Conservation (phyloP, 2,329 filamentous ascomycete species). For the Aspergillus brunneoviolaceus region DNA sequence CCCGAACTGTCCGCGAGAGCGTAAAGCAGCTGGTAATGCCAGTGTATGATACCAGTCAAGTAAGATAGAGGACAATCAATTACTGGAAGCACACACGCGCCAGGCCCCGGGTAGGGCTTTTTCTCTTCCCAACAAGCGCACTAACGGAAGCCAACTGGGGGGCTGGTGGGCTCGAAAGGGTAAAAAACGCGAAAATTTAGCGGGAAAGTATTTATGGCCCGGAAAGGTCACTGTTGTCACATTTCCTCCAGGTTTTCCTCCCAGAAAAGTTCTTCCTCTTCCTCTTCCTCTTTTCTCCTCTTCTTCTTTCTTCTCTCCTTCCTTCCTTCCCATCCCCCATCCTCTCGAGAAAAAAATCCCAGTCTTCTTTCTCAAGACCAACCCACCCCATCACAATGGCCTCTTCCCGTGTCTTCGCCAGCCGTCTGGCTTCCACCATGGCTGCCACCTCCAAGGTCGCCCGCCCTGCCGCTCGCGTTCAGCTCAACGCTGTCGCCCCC, state of each 20-base stretch:
- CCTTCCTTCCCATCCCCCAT: conserved; percentile 24
- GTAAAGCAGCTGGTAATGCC: conserved; percentile 11
- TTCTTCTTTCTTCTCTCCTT: conserved; percentile 23
- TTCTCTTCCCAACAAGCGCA: conserved; percentile 24
- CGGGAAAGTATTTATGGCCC: conserved; percentile 40
- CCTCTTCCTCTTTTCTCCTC: conserved; percentile 25
- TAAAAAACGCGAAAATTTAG: conserved; percentile 39
- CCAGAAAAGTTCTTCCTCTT: conserved; percentile 32
- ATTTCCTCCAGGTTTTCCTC: conserved; percentile 36
- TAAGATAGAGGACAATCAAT: conserved; percentile 6
- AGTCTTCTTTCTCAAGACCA: conserved; percentile 21
- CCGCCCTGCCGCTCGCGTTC: conserved; percentile 69
- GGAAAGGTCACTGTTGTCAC: conserved; percentile 29
- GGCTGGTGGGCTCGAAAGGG: conserved; percentile 21
- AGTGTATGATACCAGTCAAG: conserved; percentile 5
- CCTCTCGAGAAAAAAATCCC: conserved; percentile 13
- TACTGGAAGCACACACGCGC: not conserved
- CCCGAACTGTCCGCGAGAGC: conserved; percentile 17
- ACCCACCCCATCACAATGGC: conserved; percentile 69
- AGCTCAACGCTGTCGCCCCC: conserved; percentile 59
- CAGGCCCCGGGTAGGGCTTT: conserved; percentile 27
- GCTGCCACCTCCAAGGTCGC: conserved; percentile 75
- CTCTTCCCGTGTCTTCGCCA: conserved; percentile 72
- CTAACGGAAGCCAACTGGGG: conserved; percentile 30
- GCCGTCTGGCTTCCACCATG: conserved; percentile 67